These are phyloP conservation scores for Amoeboaphelidium protococcarum DNA, from an alignment of 371 early-diverging fungal species.

Conservation along the genomic window DNA sequence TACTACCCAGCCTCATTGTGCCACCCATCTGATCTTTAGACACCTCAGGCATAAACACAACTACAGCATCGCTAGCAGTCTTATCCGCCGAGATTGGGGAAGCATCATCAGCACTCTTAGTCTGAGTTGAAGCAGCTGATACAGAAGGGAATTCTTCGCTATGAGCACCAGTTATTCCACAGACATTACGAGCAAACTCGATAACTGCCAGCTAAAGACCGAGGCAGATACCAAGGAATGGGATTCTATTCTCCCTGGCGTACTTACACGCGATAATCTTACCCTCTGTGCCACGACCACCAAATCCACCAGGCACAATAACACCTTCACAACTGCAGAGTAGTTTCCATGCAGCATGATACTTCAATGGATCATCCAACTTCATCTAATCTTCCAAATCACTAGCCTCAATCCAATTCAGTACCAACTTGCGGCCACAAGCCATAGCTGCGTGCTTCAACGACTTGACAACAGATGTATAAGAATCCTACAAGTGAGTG, in stretches of 20 bases:
- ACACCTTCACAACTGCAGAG: slow-evolving; percentile 74
- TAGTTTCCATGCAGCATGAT: slow-evolving; percentile 74
- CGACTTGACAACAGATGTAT: slow-evolving; percentile 86
- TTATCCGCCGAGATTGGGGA: slow-evolving; percentile 45
- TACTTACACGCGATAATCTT: slow-evolving; percentile 89
- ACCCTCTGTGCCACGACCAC: slow-evolving; percentile 86
- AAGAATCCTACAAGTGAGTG: slow-evolving; percentile 78
- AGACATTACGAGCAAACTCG: slow-evolving; percentile 91
- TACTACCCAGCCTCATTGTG: slow-evolving; percentile 82
- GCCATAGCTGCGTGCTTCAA: slow-evolving; percentile 74
- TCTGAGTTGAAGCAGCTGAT: slow-evolving; percentile 12
- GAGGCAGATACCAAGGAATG: slow-evolving; percentile 91
- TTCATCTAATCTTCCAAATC: slow-evolving; percentile 53
- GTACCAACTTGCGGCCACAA: slow-evolving; percentile 45
- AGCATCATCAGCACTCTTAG: slow-evolving; percentile 3
- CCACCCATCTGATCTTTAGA: slow-evolving; percentile 83
- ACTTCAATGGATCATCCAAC: slow-evolving; percentile 50
- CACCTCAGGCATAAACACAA: slow-evolving; percentile 91
- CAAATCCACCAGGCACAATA: slow-evolving; percentile 99
- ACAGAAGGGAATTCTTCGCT: too few species aligned
- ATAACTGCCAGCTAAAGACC: slow-evolving; percentile 96
- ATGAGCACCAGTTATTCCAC: slow-evolving; percentile 31
- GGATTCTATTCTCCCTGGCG: slow-evolving; percentile 92
- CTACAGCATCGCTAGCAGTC: slow-evolving; percentile 12
- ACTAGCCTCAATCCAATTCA: slow-evolving; percentile 82